phyloP scores from a whole-genome alignment of 2,329 filamentous ascomycete genomes.

The Cladophialophora bantiana region DNA sequence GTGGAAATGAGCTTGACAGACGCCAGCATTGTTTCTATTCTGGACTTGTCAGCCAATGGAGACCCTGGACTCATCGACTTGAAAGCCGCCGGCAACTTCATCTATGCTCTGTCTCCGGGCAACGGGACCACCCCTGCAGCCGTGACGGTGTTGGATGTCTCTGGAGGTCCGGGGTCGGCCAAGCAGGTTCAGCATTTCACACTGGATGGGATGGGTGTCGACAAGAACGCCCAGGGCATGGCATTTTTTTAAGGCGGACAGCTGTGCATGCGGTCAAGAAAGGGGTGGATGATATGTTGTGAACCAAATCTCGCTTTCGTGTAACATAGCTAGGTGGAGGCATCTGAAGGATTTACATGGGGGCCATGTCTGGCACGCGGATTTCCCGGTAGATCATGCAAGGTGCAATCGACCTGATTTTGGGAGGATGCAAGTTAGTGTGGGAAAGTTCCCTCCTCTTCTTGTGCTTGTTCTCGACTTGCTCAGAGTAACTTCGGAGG shows the following conservation, averaged over 20 bases:
- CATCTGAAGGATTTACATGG: not conserved
- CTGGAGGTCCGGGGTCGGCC: conserved; percentile 41
- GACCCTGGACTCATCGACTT: conserved; percentile 66
- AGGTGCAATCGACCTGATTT: too few relatives aligned
- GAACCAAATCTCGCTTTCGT: not conserved
- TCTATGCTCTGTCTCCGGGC: conserved; percentile 65
- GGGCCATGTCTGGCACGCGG: too few relatives aligned
- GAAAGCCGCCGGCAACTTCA: conserved; percentile 58
- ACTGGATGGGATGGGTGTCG: conserved; percentile 41
- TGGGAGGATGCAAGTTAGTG: too few relatives aligned
- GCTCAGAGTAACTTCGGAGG: not conserved
- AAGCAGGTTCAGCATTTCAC: conserved; percentile 50
- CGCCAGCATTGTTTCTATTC: conserved; percentile 54
- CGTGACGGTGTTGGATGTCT: conserved; percentile 52
- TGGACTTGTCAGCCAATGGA: conserved; percentile 56
- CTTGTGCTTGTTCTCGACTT: not conserved
- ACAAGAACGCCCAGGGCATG: conserved; percentile 41
- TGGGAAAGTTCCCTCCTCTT: not conserved
- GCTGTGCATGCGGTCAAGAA: not conserved
- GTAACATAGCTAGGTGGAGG: not conserved
- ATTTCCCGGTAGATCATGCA: not conserved
- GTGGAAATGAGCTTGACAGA: conserved; percentile 63
- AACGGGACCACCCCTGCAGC: conserved; percentile 52
- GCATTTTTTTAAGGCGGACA: conserved; percentile 9
- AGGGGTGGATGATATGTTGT: not conserved